These are phyloP conservation scores for Ettlia oleoabundans DNA, from an alignment of 139 green algal genomes.

Conservation along the genomic window DNA sequence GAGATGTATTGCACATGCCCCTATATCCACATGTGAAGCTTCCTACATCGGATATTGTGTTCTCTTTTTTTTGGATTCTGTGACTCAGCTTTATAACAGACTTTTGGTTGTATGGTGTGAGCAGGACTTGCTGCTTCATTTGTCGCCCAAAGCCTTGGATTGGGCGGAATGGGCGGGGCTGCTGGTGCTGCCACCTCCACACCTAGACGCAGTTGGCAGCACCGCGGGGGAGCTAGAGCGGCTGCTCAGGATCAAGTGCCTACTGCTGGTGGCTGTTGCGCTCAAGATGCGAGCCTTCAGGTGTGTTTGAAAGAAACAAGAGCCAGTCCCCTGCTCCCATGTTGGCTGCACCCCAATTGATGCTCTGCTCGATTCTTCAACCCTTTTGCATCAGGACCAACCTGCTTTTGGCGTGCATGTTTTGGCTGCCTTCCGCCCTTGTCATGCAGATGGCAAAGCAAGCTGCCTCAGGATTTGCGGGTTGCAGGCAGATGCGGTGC, in stretches of 20 bases:
- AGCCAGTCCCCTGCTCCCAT: too few species aligned
- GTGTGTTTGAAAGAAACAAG: conserved; percentile 5
- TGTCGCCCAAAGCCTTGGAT: not conserved
- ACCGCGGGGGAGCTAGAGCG: conserved; percentile 21
- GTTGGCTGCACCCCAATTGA: too few species aligned
- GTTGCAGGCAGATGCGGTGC: conserved; percentile 3
- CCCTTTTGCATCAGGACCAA: too few species aligned
- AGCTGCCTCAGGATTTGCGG: conserved; percentile 39
- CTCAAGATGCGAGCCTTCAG: conserved; percentile 46
- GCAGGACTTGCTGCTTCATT: conserved; percentile 8
- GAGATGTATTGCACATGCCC: too few species aligned
- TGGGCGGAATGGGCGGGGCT: conserved; percentile 31
- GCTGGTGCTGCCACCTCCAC: not conserved
- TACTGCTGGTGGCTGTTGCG: conserved; percentile 48
- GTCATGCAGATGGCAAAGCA: conserved; percentile 42
- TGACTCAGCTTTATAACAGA: too few species aligned
- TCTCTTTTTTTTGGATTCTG: too few species aligned
- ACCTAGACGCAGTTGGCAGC: not conserved
- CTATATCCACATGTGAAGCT: too few species aligned
- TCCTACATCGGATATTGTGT: too few species aligned
- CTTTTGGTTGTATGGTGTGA: too few species aligned
- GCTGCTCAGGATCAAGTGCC: conserved; percentile 42
- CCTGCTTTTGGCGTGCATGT: too few species aligned
- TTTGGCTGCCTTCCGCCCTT: not conserved
- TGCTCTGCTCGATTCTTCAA: too few species aligned